Evolutionary conservation across 768 basidiomycete genomes (phyloP).

Genomic region (Ramaria rubella): DNA sequence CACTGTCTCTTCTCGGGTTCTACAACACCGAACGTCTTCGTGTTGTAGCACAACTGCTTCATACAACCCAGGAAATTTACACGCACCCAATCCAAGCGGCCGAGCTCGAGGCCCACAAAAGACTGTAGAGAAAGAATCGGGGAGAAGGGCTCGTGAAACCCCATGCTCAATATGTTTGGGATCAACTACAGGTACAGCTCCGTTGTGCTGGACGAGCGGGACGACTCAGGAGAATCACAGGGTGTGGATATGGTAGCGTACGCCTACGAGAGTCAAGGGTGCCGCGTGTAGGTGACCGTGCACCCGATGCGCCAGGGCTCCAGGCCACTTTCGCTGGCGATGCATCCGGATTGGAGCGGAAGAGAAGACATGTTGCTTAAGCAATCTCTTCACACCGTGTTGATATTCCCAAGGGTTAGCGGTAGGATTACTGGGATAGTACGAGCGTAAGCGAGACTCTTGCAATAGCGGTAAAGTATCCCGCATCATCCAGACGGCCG

Average conservation of each 20-base stretch:
- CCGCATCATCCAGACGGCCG: background rate
- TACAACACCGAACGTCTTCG: slow-evolving; percentile 41
- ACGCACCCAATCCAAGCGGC: slow-evolving; percentile 15
- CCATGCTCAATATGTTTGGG: slow-evolving; percentile 32
- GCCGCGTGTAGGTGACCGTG: slow-evolving; percentile 39
- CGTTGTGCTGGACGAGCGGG: slow-evolving; percentile 38
- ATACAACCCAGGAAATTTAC: slow-evolving; percentile 29
- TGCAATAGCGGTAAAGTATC: background rate
- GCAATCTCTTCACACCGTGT: slow-evolving; percentile 33
- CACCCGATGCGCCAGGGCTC: slow-evolving; percentile 37
- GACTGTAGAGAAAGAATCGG: background rate
- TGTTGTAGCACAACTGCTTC: slow-evolving; percentile 40
- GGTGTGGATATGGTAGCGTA: slow-evolving; percentile 13
- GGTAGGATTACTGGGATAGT: too few relatives aligned
- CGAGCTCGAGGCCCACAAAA: background rate
- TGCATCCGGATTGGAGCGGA: slow-evolving; percentile 13
- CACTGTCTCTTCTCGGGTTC: slow-evolving; percentile 31
- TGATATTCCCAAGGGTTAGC: slow-evolving; percentile 37
- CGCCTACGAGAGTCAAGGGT: background rate
- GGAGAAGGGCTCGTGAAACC: too few relatives aligned
- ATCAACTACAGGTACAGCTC: slow-evolving; percentile 50
- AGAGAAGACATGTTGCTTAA: slow-evolving; percentile 28
- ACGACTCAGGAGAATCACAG: slow-evolving; percentile 14
- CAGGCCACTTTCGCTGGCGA: too few relatives aligned
- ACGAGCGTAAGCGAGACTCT: background rate